These are phyloP conservation scores for Gillenia trifoliata DNA, from an alignment of 306 rosid genomes.

Conservation along the genomic window DNA sequence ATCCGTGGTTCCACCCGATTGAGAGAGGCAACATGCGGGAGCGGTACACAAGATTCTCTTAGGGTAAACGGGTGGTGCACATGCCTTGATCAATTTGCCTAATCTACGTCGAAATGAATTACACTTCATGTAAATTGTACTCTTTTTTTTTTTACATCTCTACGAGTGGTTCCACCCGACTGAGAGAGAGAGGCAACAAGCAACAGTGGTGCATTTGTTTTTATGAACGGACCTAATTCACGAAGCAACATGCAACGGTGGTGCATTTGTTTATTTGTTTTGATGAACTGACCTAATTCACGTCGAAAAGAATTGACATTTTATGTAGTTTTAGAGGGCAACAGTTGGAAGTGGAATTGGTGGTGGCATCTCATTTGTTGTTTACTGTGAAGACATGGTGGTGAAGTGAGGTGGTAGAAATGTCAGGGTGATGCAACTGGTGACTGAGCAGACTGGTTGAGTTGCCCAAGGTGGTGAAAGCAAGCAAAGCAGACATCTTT, in stretches of 20 bases:
- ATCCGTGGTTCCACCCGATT: neutral
- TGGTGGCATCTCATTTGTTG: neutral
- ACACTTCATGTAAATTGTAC: too few relatives aligned
- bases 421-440: neutral
- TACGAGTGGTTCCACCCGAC: too few relatives aligned
- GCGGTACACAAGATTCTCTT: too few relatives aligned
- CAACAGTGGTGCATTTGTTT: too few relatives aligned
- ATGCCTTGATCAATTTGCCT: too few relatives aligned
- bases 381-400: neutral
- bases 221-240: too few relatives aligned
- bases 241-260: too few relatives aligned
- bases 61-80: neutral
- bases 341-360: neutral
- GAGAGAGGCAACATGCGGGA: too few relatives aligned
- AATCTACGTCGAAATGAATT: too few relatives aligned
- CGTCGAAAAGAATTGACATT: neutral
- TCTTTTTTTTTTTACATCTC: too few relatives aligned
- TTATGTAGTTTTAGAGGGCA: neutral
- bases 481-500: neutral
- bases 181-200: too few relatives aligned
- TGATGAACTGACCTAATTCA: neutral
- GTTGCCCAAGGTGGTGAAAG: neutral
- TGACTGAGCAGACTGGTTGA: neutral
- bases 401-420: neutral
- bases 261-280: neutral